Conservation (phyloP, 768 basidiomycete species). For the Boletus patriciae region DNA sequence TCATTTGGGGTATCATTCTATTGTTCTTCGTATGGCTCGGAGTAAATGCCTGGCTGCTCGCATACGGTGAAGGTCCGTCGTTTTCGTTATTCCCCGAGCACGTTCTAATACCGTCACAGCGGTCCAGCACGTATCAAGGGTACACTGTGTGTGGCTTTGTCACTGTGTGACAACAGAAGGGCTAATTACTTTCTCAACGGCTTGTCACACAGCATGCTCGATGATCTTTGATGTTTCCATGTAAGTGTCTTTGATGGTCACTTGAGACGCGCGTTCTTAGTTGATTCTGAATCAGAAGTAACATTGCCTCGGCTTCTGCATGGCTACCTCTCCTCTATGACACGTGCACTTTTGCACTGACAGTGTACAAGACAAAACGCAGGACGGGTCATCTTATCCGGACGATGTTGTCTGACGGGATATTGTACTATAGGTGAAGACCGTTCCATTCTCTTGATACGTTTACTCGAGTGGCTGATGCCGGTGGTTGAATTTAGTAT, state of each 20-base stretch:
- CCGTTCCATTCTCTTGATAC: neutral
- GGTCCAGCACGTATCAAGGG: conserved; percentile 10
- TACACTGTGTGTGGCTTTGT: conserved; percentile 13
- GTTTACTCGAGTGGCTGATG: neutral
- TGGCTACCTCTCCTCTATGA: conserved; percentile 45
- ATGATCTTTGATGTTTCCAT: conserved; percentile 37
- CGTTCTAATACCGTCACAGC: conserved; percentile 1
- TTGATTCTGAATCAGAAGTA: conserved; percentile 12
- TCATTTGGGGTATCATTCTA: conserved; percentile 10
- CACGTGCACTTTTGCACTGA: conserved; percentile 36
- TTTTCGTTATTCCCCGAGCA: neutral
- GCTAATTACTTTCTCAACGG: conserved; percentile 11
- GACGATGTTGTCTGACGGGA: conserved; percentile 34
- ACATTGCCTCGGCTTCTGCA: conserved; percentile 37
- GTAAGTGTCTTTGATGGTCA: conserved; percentile 15
- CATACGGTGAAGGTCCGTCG: conserved; percentile 47
- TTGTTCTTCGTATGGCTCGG: conserved; percentile 47
- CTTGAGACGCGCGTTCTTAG: neutral
- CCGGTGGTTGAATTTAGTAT: conserved; percentile 25
- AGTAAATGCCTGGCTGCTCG: conserved; percentile 57
- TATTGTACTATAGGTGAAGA: conserved; percentile 37
- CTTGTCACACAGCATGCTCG: conserved; percentile 35
- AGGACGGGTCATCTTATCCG: conserved; percentile 20
- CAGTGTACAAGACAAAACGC: conserved; percentile 31
- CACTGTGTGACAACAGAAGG: conserved; percentile 31